A percentile compares a stretch with the other conserved stretches of the same genome.
These are phyloP conservation scores for Suillus brevipes DNA, from an alignment of 768 basidiomycete genomes.

Conservation along the genomic window DNA sequence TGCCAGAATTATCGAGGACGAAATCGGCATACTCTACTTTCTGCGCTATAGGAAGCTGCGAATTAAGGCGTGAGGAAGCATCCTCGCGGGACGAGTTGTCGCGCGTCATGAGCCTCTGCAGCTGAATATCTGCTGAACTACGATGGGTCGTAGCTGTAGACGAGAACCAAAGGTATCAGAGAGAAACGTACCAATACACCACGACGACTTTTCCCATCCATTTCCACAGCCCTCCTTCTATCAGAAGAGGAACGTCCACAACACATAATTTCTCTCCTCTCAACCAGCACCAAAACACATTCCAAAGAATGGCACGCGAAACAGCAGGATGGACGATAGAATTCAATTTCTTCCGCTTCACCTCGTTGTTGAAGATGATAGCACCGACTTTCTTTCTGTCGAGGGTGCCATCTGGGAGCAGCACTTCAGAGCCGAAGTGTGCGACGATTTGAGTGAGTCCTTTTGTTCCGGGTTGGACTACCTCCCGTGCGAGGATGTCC, in stretches of 20 bases:
- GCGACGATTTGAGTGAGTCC: conserved; percentile 66
- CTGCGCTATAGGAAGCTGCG: conserved; percentile 76
- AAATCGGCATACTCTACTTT: conserved; percentile 86
- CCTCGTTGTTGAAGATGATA: conserved; percentile 80
- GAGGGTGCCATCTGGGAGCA: conserved; percentile 68
- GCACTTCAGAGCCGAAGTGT: conserved; percentile 70
- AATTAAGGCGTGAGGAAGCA: conserved; percentile 70
- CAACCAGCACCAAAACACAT: conserved; percentile 70
- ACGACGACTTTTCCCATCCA: conserved; percentile 84
- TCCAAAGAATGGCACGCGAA: conserved; percentile 70
- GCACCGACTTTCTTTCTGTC: conserved; percentile 82
- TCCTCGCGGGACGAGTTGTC: conserved; percentile 66
- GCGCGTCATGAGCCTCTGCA: conserved; percentile 77
- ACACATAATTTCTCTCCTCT: conserved; percentile 76
- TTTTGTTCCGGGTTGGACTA: conserved; percentile 80
- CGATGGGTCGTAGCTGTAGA: not conserved
- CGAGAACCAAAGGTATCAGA: not conserved
- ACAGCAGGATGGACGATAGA: conserved; percentile 90
- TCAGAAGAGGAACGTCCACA: conserved; percentile 88
- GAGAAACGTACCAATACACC: conserved; percentile 77
- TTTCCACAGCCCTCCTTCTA: conserved; percentile 85
- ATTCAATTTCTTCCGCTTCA: conserved; percentile 73
- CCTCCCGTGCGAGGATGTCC: conserved; percentile 83
- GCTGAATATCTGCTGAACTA: conserved; percentile 82
- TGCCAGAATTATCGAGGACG: conserved; percentile 88